Percentiles rank a stretch among this genome's conserved stretches.
Conservation (phyloP, 139 green algal genomes). For the Tetratostichococcus sp. region DNA sequence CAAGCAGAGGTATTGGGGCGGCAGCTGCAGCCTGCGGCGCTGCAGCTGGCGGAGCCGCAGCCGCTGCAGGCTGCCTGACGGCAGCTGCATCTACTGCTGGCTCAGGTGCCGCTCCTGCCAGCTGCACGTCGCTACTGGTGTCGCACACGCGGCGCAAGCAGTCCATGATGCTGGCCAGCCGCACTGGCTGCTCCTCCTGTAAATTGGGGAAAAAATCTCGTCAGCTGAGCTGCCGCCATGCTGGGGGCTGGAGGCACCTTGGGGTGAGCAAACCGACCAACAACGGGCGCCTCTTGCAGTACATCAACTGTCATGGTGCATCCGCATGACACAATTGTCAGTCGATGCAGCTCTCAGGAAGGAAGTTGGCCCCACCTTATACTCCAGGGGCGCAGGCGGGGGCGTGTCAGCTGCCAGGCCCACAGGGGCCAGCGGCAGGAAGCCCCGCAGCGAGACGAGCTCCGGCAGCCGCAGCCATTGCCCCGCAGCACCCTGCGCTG, state of each 20-base stretch:
- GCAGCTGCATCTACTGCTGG: no score
- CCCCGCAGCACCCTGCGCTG: background rate
- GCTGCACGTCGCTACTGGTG: background rate
- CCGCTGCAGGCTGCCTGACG: background rate
- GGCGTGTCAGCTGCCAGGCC: background rate
- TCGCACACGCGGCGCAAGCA: background rate
- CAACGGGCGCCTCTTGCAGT: no score
- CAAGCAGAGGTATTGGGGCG: no score
- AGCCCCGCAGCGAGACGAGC: background rate
- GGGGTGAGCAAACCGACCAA: no score
- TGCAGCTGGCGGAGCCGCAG: background rate
- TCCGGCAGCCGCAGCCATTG: background rate
- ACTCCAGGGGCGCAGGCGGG: background rate
- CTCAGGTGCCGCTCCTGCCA: no score
- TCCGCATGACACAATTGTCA: no score
- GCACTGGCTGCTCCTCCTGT: background rate
- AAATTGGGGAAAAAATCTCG: no score
- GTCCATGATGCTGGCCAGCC: background rate
- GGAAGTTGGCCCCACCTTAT: background rate
- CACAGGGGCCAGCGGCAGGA: background rate
- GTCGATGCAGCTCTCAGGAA: no score
- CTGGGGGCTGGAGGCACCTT: no score
- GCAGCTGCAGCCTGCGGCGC: no score
- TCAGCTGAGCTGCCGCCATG: no score
- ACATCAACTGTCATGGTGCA: no score